Conservation (phyloP, 306 rosid genomes). For the Hippophae tibetana region DNA sequence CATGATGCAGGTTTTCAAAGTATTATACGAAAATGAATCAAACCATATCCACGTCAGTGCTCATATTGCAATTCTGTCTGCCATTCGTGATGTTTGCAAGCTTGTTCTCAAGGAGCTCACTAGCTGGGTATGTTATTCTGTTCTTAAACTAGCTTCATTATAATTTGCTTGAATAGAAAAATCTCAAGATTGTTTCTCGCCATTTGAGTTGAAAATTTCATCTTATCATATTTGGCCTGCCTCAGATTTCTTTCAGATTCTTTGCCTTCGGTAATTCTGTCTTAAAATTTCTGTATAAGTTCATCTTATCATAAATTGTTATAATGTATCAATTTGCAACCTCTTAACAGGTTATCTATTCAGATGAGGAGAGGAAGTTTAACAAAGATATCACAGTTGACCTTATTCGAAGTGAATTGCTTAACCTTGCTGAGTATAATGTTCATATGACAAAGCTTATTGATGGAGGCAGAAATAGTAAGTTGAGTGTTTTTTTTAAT, state of each 20-base stretch:
- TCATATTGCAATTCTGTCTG: conserved; percentile 77
- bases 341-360: conserved; percentile 74
- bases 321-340: not conserved
- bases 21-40: conserved; percentile 72
- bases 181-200: not conserved
- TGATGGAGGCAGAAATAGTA: conserved; percentile 98
- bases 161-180: not conserved
- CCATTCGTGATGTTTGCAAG: conserved; percentile 99
- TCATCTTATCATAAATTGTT: too few species aligned
- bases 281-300: too few species aligned
- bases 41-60: conserved; percentile 61
- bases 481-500: conserved; percentile 20
- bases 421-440: conserved; percentile 92
- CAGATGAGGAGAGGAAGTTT: conserved; percentile 88
- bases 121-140: conserved; percentile 70
- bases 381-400: conserved; percentile 86
- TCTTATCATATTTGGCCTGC: too few species aligned
- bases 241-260: too few species aligned
- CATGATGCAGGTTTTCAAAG: conserved; percentile 62
- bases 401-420: conserved; percentile 73
- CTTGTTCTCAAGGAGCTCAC: conserved; percentile 92
- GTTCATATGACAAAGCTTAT: conserved; percentile 95
- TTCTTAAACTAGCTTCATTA: not conserved
- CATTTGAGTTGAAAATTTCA: too few species aligned
- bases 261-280: not conserved